Conservation (phyloP, 345 rosid species). For the Eucalyptus tenuipes region DNA sequence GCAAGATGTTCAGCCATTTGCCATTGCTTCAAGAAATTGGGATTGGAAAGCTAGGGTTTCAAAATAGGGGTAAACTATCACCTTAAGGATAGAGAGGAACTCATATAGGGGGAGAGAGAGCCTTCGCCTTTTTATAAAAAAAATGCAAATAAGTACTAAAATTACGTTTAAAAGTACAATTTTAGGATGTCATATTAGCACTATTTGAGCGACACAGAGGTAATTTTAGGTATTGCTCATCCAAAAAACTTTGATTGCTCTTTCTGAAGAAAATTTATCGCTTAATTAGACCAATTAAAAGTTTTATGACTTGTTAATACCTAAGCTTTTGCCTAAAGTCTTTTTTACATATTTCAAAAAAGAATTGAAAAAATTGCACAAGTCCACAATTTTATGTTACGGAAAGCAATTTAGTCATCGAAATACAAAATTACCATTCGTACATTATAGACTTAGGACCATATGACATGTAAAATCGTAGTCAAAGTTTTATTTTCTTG, state of each 20-base stretch:
- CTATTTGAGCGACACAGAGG: rapidly evolving
- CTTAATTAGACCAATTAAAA: not conserved
- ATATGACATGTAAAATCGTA: not conserved
- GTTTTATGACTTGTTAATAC: not conserved
- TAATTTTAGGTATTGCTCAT: not conserved
- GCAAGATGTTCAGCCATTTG: too few relatives aligned
- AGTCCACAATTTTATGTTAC: not conserved
- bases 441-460: not conserved
- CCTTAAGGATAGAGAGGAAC: too few relatives aligned
- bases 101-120: too few relatives aligned
- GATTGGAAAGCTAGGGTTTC: too few relatives aligned
- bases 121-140: too few relatives aligned
- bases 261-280: rapidly evolving
- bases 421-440: not conserved
- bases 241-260: not conserved
- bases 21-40: too few relatives aligned
- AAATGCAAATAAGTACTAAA: too few relatives aligned
- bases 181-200: too few relatives aligned
- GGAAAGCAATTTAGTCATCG: not conserved
- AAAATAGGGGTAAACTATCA: too few relatives aligned
- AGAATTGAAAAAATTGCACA: not conserved
- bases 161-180: too few relatives aligned
- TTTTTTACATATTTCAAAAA: not conserved
- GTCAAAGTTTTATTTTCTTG: not conserved
- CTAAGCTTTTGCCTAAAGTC: not conserved